phyloP scores from a whole-genome alignment of 2,329 filamentous ascomycete genomes.

The Calonectria ilicicola region DNA sequence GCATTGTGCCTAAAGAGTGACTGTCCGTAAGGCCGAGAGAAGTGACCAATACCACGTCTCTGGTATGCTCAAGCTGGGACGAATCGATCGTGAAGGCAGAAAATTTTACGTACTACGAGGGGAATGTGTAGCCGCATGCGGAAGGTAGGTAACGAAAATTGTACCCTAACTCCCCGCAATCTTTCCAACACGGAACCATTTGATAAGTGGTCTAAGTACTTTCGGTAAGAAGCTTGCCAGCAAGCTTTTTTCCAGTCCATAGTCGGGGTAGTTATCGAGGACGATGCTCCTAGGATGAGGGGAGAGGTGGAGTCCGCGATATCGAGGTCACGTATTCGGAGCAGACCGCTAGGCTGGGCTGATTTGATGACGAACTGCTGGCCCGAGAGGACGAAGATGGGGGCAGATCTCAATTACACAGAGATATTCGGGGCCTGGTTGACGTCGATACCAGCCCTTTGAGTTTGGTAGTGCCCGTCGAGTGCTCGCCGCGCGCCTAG shows the following conservation, averaged over 20 bases:
- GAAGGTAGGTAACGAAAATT: constrained; percentile 12
- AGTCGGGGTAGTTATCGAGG: background rate
- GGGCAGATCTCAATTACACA: background rate
- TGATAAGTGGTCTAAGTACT: background rate
- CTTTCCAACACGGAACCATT: background rate
- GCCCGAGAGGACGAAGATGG: constrained; percentile 4
- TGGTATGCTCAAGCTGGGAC: constrained; percentile 13
- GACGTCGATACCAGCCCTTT: constrained; percentile 3
- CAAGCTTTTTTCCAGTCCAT: background rate
- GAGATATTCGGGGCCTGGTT: background rate
- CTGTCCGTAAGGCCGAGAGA: constrained; percentile 17
- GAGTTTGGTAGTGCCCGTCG: constrained; percentile 19
- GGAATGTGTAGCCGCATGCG: background rate
- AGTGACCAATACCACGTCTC: constrained; percentile 1
- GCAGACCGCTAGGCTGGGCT: background rate
- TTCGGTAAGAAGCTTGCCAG: background rate
- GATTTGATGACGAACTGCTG: constrained; percentile 3
- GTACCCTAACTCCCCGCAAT: background rate
- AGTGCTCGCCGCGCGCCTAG: background rate
- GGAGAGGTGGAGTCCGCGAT: background rate
- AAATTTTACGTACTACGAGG: background rate
- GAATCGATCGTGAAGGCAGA: constrained; percentile 9
- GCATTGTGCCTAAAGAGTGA: constrained; percentile 37
- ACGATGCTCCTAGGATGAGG: background rate
- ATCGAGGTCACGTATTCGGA: background rate